Percentiles rank a stretch among this genome's conserved stretches.
These are phyloP conservation scores for Excoecaria cochinchinensis DNA, from an alignment of 345 rosid genomes.

Conservation along the genomic window DNA sequence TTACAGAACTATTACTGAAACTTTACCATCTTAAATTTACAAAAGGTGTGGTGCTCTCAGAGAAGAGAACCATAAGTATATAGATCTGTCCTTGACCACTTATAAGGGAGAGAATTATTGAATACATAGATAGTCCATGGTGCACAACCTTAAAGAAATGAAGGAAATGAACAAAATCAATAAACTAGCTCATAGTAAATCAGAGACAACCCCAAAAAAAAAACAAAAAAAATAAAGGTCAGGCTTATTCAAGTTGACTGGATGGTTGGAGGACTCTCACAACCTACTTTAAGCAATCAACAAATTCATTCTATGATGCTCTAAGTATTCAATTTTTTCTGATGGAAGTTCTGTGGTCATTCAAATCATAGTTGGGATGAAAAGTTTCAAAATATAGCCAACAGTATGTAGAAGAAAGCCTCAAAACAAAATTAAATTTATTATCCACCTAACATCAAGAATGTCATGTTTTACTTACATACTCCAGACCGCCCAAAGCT, in stretches of 20 bases:
- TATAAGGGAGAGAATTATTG: slow-evolving; percentile 58
- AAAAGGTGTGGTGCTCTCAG: slow-evolving; percentile 77
- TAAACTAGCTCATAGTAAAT: not conserved
- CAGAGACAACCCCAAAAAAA: too few relatives aligned
- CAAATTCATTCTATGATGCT: not conserved
- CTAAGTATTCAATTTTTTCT: not conserved
- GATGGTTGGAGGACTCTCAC: not conserved
- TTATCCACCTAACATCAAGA: not conserved
- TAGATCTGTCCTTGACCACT: slow-evolving; percentile 78
- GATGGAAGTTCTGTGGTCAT: too few relatives aligned
- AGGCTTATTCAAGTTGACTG: not conserved
- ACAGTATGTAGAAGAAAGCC: not conserved
- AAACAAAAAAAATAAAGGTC: not conserved
- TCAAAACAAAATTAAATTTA: not conserved
- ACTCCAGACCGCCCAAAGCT: slow-evolving; percentile 72
- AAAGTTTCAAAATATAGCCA: not conserved
- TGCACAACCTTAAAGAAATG: slow-evolving; percentile 53
- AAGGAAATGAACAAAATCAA: not conserved
- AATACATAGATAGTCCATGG: slow-evolving; percentile 73
- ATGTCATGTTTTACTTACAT: slow-evolving; percentile 48
- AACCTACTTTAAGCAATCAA: not conserved
- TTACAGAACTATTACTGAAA: not conserved
- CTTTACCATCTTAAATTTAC: slow-evolving; percentile 81
- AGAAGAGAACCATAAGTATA: slow-evolving; percentile 75
- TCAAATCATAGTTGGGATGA: too few relatives aligned